Conservation (phyloP, 805 yeast genomes). For the Hyphopichia homilentoma region DNA sequence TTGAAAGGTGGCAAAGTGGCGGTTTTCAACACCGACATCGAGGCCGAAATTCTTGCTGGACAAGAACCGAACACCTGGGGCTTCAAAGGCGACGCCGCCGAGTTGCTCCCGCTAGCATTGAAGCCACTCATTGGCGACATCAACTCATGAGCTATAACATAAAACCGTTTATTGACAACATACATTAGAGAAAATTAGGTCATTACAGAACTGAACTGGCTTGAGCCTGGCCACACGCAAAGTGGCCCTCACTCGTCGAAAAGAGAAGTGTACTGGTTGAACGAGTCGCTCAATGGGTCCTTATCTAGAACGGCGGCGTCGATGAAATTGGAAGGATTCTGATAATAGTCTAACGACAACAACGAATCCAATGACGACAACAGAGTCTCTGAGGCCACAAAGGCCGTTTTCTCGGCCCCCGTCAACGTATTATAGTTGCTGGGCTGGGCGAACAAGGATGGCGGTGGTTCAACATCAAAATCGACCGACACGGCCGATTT, state of each 20-base stretch:
- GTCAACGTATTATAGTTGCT: no score
- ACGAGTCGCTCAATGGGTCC: no score
- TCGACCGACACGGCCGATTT: background rate
- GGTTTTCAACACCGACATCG: conserved; percentile 71
- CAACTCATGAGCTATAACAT: no score
- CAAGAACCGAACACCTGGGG: conserved; percentile 55
- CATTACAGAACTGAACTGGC: no score
- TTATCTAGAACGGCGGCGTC: background rate
- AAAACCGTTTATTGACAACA: no score
- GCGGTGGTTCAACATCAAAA: no score
- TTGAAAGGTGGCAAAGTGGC: conserved; percentile 79
- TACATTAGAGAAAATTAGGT: no score
- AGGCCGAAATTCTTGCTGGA: conserved; percentile 39
- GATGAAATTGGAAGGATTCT: background rate
- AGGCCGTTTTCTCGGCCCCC: background rate
- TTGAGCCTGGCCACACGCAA: no score
- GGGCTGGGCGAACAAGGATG: no score
- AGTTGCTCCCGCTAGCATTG: conserved; percentile 62
- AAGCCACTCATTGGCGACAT: conserved; percentile 41
- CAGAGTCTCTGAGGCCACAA: conserved; percentile 1
- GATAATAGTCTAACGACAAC: background rate
- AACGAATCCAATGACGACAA: conserved; percentile 3
- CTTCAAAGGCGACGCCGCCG: conserved; percentile 77
- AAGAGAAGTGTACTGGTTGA: no score
- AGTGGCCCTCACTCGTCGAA: no score